Evolutionary conservation across 768 basidiomycete genomes (phyloP).

Genomic region (Leucosporidium creatinivorum): DNA sequence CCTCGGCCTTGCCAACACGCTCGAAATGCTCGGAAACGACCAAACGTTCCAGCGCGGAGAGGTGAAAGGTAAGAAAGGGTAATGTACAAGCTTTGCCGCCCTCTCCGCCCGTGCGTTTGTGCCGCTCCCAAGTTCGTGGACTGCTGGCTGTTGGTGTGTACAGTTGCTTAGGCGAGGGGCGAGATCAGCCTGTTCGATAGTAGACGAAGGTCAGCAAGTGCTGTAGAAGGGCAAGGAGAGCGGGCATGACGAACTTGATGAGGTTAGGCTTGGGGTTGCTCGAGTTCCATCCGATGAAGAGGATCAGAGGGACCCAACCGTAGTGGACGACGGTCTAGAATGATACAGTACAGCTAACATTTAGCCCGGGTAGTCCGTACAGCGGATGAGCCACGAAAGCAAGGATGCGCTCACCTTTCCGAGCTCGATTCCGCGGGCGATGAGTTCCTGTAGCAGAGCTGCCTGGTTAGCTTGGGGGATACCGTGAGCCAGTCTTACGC

Average conservation of each 20-base stretch:
- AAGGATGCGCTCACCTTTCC: too few relatives aligned
- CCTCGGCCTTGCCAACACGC: too few relatives aligned
- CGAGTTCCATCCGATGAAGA: slow-evolving; percentile 75
- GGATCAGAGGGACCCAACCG: slow-evolving; percentile 92
- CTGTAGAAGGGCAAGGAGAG: background rate
- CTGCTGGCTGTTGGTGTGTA: too few relatives aligned
- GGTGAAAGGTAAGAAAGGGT: too few relatives aligned
- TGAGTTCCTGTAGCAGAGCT: slow-evolving; percentile 58
- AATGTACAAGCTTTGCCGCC: too few relatives aligned
- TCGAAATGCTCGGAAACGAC: too few relatives aligned
- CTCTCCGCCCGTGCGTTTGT: too few relatives aligned
- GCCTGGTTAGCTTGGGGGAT: background rate
- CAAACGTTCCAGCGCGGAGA: too few relatives aligned
- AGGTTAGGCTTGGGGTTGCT: slow-evolving; percentile 90
- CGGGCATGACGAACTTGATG: slow-evolving; percentile 65
- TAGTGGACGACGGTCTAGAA: slow-evolving; percentile 80
- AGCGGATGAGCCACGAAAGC: too few relatives aligned
- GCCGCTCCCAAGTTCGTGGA: background rate
- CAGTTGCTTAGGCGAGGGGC: slow-evolving; percentile 61
- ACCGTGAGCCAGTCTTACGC: background rate
- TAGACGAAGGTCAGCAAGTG: slow-evolving; percentile 2
- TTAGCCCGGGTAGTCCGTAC: too few relatives aligned
- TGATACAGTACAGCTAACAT: background rate
- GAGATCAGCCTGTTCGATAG: slow-evolving; percentile 66
- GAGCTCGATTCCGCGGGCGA: slow-evolving; percentile 60